Conservation (phyloP, 2,329 filamentous ascomycete genomes). For the Aureobasidium sp. region DNA sequence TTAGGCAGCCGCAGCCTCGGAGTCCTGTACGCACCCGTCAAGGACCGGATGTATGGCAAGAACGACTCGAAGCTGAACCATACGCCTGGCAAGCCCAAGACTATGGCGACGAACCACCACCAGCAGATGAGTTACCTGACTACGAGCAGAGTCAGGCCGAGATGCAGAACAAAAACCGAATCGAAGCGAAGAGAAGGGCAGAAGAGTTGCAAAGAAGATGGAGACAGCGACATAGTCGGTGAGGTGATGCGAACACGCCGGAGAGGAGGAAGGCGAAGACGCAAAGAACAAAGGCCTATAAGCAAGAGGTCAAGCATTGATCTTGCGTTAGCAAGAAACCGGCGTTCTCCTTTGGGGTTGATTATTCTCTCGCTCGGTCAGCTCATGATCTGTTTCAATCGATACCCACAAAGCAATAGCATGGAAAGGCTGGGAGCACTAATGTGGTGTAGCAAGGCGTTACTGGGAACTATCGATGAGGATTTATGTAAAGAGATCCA, state of each 20-base stretch:
- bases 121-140: slow-evolving; percentile 38
- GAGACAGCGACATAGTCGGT: slow-evolving; percentile 25
- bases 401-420: slow-evolving; percentile 13
- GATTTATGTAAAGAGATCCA: no score
- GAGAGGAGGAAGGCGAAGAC: background rate
- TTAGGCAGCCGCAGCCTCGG: slow-evolving; percentile 12
- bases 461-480: background rate
- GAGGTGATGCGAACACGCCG: background rate
- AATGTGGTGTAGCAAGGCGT: background rate
- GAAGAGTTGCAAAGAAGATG: slow-evolving; percentile 40
- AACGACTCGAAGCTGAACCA: slow-evolving; percentile 11
- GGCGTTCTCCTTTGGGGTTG: background rate
- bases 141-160: slow-evolving; percentile 44
- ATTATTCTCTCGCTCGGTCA: slow-evolving; percentile 7
- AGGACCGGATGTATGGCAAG: slow-evolving; percentile 6
- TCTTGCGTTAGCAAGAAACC: background rate
- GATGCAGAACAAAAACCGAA: slow-evolving; percentile 33
- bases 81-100: slow-evolving; percentile 17
- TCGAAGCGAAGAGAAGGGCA: slow-evolving; percentile 38
- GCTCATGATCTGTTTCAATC: slow-evolving; percentile 6
- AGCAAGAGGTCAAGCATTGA: background rate
- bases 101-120: slow-evolving; percentile 24
- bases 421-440: slow-evolving; percentile 3
- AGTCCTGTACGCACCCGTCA: background rate
- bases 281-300: background rate